Evolutionary conservation across 2,329 filamentous ascomycete species (phyloP).

Genomic region (Fusarium sp.): DNA sequence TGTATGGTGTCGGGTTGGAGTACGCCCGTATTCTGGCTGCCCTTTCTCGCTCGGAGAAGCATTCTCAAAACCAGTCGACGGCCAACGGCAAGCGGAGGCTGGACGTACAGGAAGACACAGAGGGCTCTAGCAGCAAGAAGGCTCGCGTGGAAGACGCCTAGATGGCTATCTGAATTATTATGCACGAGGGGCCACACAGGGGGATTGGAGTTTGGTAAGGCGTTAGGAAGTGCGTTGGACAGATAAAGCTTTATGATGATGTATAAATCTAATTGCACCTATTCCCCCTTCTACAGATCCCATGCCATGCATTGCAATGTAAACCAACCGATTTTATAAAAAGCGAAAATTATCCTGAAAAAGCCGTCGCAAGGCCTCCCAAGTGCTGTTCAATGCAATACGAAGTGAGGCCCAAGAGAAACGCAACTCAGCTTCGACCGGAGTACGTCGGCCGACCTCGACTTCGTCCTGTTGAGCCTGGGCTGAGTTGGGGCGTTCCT

Average conservation of each 20-base stretch:
- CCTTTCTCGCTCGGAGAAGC: constrained; percentile 54
- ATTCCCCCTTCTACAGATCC: constrained; percentile 37
- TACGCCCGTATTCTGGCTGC: constrained; percentile 73
- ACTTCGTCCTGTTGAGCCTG: background rate
- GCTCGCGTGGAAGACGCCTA: constrained; percentile 53
- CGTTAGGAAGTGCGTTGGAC: constrained; percentile 22
- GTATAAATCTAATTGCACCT: constrained; percentile 37
- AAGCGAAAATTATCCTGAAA: constrained; percentile 33
- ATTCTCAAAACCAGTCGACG: constrained; percentile 35
- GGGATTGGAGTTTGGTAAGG: constrained; percentile 18
- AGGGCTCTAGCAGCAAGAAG: constrained; percentile 59
- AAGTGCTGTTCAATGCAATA: constrained; percentile 25
- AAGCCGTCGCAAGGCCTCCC: constrained; percentile 26
- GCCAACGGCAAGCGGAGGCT: constrained; percentile 61
- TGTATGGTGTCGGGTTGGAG: constrained; percentile 75
- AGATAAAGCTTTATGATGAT: constrained; percentile 32
- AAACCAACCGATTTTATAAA: constrained; percentile 41
- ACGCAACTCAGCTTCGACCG: background rate
- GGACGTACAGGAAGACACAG: constrained; percentile 42
- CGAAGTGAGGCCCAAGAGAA: constrained; percentile 15
- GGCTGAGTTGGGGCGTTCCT: constrained; percentile 2
- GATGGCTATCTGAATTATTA: constrained; percentile 1
- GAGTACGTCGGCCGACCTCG: constrained; percentile 6
- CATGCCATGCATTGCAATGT: constrained; percentile 36
- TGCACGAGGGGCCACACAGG: background rate